phyloP scores from a whole-genome alignment of 352 stramenopile genomes.

The Globisporangium emineosum region DNA sequence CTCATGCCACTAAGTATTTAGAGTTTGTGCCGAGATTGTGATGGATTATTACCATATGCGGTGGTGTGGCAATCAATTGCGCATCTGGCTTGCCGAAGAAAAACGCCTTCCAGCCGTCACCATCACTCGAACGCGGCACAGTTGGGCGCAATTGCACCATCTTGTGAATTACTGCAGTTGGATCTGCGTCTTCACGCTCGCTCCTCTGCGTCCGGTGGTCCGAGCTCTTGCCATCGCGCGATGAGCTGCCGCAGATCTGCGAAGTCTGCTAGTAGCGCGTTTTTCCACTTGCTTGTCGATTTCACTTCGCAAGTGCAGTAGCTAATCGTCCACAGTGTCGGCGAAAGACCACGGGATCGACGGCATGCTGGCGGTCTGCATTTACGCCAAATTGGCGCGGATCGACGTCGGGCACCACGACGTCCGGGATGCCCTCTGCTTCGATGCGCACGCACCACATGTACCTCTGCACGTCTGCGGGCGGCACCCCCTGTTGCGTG shows the following conservation, averaged over 20 bases:
- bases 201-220: slow-evolving; percentile 40
- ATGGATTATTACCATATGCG: no score
- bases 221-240: slow-evolving; percentile 64
- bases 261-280: slow-evolving; percentile 69
- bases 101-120: slow-evolving; percentile 67
- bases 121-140: slow-evolving; percentile 77
- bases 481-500: slow-evolving; percentile 52
- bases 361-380: slow-evolving; percentile 77
- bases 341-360: slow-evolving; percentile 45
- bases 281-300: slow-evolving; percentile 56
- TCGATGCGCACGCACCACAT: slow-evolving; percentile 81
- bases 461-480: slow-evolving; percentile 79
- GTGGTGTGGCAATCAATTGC: slow-evolving; percentile 34
- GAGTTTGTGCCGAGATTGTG: no score
- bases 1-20: no score
- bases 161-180: neutral
- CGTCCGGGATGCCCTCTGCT: slow-evolving; percentile 70
- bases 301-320: slow-evolving; percentile 40
- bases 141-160: slow-evolving; percentile 39
- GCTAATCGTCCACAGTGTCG: slow-evolving; percentile 15
- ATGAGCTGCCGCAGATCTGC: slow-evolving; percentile 75
- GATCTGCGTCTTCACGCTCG: slow-evolving; percentile 4
- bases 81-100: slow-evolving; percentile 60
- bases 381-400: slow-evolving; percentile 57
- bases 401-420: slow-evolving; percentile 71